A percentile compares a stretch with the other conserved stretches of the same genome.
Evolutionary conservation across 2,329 filamentous ascomycete species (phyloP).

Genomic region (Dothistroma septosporum): DNA sequence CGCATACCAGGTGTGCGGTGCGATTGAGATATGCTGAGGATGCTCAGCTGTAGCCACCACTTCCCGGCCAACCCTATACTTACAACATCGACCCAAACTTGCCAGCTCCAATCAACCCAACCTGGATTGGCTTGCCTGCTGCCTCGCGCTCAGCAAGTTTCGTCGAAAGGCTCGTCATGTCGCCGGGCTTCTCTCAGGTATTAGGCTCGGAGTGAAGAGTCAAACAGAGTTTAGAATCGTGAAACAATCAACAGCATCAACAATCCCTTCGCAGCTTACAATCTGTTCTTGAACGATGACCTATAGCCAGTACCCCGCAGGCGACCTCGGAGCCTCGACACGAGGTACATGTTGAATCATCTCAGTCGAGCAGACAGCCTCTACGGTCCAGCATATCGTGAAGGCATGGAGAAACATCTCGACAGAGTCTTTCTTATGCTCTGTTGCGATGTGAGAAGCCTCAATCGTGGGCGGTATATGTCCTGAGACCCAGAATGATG

Average conservation of each 20-base stretch:
- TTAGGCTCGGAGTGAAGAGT: background rate
- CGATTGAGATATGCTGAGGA: conserved; percentile 41
- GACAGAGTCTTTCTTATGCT: too few species aligned
- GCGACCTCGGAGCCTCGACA: conserved; percentile 11
- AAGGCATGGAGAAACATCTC: too few species aligned
- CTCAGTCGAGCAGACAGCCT: background rate
- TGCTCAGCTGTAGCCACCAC: background rate
- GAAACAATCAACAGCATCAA: background rate
- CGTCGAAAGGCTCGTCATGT: conserved; percentile 41
- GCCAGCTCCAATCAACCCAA: conserved; percentile 46
- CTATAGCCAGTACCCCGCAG: conserved; percentile 10
- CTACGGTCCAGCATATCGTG: background rate
- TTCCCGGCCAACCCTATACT: conserved; percentile 3
- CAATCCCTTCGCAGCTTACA: background rate
- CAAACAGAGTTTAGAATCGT: background rate
- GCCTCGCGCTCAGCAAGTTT: conserved; percentile 42
- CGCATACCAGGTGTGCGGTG: conserved; percentile 43
- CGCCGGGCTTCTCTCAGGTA: background rate
- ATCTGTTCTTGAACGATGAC: background rate
- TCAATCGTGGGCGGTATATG: too few species aligned
- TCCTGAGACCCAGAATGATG: too few species aligned
- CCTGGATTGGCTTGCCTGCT: conserved; percentile 39
- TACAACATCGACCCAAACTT: conserved; percentile 48
- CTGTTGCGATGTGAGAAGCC: too few species aligned
- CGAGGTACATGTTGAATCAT: background rate